phyloP scores from a whole-genome alignment of 176 grass and related monocot genomes.

The Tillandsia leiboldiana region DNA sequence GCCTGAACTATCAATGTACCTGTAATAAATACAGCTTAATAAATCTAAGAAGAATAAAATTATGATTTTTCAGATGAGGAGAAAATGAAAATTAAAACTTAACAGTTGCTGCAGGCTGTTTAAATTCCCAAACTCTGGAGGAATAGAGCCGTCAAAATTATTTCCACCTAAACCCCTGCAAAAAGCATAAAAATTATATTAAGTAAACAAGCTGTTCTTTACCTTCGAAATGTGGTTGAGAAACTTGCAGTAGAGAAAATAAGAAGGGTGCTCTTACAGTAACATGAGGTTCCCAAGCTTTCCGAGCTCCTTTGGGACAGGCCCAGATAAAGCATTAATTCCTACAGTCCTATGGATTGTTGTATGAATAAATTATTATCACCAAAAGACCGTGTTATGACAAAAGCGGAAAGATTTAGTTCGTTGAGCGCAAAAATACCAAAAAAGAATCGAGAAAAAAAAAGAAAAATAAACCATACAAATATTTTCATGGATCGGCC shows the following conservation, averaged over 20 bases:
- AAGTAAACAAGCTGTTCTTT: neutral
- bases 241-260: neutral
- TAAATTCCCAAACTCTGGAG: conserved; percentile 41
- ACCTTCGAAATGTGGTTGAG: neutral
- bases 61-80: neutral
- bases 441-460: too few species aligned
- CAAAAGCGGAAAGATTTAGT: too few species aligned
- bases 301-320: conserved; percentile 74
- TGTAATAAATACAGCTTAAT: neutral
- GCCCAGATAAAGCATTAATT: conserved; percentile 73
- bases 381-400: neutral
- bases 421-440: too few species aligned
- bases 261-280: conserved; percentile 34
- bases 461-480: too few species aligned
- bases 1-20: conserved; percentile 12
- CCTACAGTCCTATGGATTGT: conserved; percentile 35
- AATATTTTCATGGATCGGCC: too few species aligned
- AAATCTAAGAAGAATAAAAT: neutral
- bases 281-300: conserved; percentile 40
- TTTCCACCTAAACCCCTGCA: conserved; percentile 28
- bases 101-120: conserved; percentile 18
- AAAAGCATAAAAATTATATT: conserved; percentile 4
- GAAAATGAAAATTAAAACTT: neutral
- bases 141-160: conserved; percentile 41
- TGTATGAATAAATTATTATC: neutral